These are phyloP conservation scores for Hypoxylon sp. DNA, from an alignment of 2,329 filamentous ascomycete genomes.

Conservation along the genomic window DNA sequence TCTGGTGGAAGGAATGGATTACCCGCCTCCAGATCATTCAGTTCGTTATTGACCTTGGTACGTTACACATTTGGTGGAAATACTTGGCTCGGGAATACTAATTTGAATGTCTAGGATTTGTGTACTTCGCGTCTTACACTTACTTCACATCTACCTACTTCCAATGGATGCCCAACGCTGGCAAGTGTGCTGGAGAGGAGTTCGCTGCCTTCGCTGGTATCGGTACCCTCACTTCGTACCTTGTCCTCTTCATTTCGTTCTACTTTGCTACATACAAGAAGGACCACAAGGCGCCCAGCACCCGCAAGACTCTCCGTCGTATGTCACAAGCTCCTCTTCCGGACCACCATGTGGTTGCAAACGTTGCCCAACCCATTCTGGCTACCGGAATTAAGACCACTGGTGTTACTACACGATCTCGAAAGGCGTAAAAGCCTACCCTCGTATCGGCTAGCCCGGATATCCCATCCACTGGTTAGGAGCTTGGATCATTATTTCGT, in stretches of 20 bases:
- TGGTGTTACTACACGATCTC: conserved; percentile 75
- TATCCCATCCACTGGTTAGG: conserved; percentile 23
- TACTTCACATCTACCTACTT: conserved; percentile 97
- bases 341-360: conserved; percentile 83
- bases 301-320: conserved; percentile 81
- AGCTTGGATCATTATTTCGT: conserved; percentile 37
- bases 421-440: conserved; percentile 72
- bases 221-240: conserved; percentile 92
- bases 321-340: conserved; percentile 79
- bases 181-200: conserved; percentile 94
- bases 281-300: conserved; percentile 82
- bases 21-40: conserved; percentile 97
- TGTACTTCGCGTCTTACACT: conserved; percentile 99
- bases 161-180: conserved; percentile 84
- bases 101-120: conserved; percentile 76
- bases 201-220: conserved; percentile 96
- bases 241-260: conserved; percentile 98
- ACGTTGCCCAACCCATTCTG: conserved; percentile 68
- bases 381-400: conserved; percentile 70
- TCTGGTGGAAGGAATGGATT: conserved; percentile 99
- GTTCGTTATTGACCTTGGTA: conserved; percentile 96
- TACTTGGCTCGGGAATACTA: conserved; percentile 20
- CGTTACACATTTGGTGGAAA: conserved; percentile 54
- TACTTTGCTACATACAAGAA: conserved; percentile 97
- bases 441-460: conserved; percentile 18